A percentile compares a stretch with the other conserved stretches of the same genome.
Conservation (phyloP, 768 basidiomycete species). For the Tricholoma sp. region DNA sequence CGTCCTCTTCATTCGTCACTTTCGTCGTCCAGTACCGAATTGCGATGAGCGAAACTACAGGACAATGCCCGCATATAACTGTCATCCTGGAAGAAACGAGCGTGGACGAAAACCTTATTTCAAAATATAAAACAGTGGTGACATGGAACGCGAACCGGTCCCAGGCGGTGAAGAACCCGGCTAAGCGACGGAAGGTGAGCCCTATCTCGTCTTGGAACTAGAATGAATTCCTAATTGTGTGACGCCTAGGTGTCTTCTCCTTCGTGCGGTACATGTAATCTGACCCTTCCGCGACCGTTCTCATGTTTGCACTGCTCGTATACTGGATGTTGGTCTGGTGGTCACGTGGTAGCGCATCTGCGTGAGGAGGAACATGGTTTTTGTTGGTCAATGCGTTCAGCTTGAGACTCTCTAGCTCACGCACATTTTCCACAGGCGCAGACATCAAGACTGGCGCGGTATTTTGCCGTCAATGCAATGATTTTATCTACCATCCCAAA, state of each 20-base stretch:
- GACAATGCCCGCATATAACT: conserved; percentile 37
- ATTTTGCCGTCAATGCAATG: conserved; percentile 69
- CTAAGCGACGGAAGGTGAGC: conserved; percentile 64
- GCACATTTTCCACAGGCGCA: conserved; percentile 45
- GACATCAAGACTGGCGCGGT: conserved; percentile 72
- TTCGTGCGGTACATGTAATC: conserved; percentile 54
- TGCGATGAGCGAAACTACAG: conserved; percentile 5
- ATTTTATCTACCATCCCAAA: conserved; percentile 60
- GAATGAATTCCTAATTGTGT: neutral
- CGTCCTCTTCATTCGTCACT: too few species aligned
- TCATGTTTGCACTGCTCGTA: conserved; percentile 70
- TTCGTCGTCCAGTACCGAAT: neutral
- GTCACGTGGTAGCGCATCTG: conserved; percentile 57
- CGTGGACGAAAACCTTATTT: conserved; percentile 25
- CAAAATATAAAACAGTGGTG: conserved; percentile 44
- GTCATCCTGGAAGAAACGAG: conserved; percentile 28
- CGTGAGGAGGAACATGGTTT: conserved; percentile 54
- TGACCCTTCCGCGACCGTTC: conserved; percentile 57
- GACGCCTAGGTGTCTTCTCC: conserved; percentile 48
- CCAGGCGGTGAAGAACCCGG: conserved; percentile 41
- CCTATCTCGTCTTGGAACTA: neutral
- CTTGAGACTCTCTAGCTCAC: neutral
- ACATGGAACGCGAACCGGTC: conserved; percentile 48
- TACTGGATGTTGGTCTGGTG: conserved; percentile 62
- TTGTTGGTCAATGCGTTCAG: conserved; percentile 41